Base-by-base conservation (phyloP, 164 flowering plant species). In the Nymphaea thermarum region DNA sequence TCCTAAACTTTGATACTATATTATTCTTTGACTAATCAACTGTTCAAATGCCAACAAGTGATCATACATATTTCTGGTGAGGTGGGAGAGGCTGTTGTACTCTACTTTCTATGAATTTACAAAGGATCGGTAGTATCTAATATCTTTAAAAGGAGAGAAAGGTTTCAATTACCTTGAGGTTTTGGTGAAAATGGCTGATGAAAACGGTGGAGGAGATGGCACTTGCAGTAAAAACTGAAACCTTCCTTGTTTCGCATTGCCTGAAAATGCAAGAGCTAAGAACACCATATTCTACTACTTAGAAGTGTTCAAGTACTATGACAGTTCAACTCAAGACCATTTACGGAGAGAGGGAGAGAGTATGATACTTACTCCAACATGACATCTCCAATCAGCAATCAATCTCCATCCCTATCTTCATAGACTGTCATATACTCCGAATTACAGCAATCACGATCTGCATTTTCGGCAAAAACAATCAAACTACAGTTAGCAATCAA, bases 141-240 rank as follows among this genome's bases (percentile, higher is more conserved):
- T 90, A 44, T 81, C 87, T 43, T 68, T 51, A 12, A 65, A 78
- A 47, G 81, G 70, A 43, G 17, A 15, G 0, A 18, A 73, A 6
- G 88, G 80, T 25, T 68, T 88, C 16, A 82, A 90, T 75, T 89
- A 86, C 62, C 72, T 89, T 42, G 96, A 92, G 79, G 98, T 96
- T 1, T 82, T 82, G 6, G 74, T 87, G 6, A 66, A 87, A 2
- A 68, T 79, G 65, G 57, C 12, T 51, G 57, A 15, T 51, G 57
- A 51, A 0, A 15, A 51, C 8, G 8, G 57, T 15, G 63, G 68
- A 15, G 73, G 66, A 43, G 36, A 25, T 25, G 36, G 36, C 36
- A 76, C 77, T 68, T 71, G 86, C 55, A 65, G 77, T 18, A 82
- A 79, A 62, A 82, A 82, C 51, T 85, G 94, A 85, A 87, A 70